A percentile compares a stretch with the other conserved stretches of the same genome.
Evolutionary conservation across 768 basidiomycete genomes (phyloP).

Genomic region (Boletus sp.): DNA sequence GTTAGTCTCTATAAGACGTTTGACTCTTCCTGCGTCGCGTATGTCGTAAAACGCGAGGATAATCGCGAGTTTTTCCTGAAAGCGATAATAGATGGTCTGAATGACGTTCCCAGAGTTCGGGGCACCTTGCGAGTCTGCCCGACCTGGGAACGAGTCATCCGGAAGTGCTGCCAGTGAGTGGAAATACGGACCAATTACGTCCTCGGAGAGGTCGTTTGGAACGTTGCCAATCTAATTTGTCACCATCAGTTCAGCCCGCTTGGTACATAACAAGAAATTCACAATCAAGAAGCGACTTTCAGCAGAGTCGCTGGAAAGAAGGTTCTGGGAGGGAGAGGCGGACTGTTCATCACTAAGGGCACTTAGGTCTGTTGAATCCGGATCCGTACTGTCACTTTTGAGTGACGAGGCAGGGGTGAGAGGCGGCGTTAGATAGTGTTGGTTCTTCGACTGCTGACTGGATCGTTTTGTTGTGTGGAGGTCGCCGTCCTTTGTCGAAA

Average conservation of each 20-base stretch:
- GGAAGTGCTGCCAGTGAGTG: conserved; percentile 22
- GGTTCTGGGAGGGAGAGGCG: conserved; percentile 1
- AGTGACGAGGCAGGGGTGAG: conserved; percentile 66
- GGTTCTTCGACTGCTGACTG: conserved; percentile 26
- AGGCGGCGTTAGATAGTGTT: conserved; percentile 59
- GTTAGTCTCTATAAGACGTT: conserved; percentile 36
- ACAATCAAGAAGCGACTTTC: conserved; percentile 36
- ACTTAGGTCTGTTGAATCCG: conserved; percentile 31
- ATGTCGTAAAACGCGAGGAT: conserved; percentile 63
- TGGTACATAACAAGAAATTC: background rate
- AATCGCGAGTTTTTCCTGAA: conserved; percentile 49
- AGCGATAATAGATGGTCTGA: conserved; percentile 56
- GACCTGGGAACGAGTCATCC: conserved; percentile 9
- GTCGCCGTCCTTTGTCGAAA: conserved; percentile 19
- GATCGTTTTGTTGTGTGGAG: conserved; percentile 15
- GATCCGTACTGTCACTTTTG: conserved; percentile 36
- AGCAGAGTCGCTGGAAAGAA: conserved; percentile 11
- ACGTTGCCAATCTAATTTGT: conserved; percentile 41
- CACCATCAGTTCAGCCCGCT: conserved; percentile 9
- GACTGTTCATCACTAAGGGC: conserved; percentile 26
- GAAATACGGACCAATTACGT: conserved; percentile 32
- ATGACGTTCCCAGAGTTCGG: conserved; percentile 34
- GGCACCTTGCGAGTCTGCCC: conserved; percentile 1
- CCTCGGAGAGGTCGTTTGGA: conserved; percentile 32
- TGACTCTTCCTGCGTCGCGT: conserved; percentile 51